Evolutionary conservation across 1,284 basidiomycete species (phyloP), one percentile per base, ranked within the genome.

Genomic region (Nidula niveotomentosa): DNA sequence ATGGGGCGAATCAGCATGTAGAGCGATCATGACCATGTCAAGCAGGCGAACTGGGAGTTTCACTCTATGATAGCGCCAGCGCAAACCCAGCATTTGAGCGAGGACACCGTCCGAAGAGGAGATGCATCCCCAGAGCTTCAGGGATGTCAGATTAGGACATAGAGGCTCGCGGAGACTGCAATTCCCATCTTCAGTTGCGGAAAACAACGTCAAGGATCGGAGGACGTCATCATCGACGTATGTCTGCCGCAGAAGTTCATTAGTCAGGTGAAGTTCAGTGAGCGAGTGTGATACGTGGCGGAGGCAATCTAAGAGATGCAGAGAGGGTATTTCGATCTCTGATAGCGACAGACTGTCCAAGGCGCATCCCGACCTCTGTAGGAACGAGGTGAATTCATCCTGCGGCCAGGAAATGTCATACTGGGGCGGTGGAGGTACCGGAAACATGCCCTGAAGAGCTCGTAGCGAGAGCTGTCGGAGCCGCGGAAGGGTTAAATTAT

Each of bases 71-170:
- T 17, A 13, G 10, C 4, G 52, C 65, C 65, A 69, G 35, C 67
- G 54, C n/a, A 66, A 69, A 53, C 66, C 56, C 4, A 71, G 48
- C 65, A 70, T 69, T 54, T 67, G 63, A 2, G 67, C 64, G 9
- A 69, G 53, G 2, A 62, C 52, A 1, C 67, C 69, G 51, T 69
- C 69, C 6, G 62, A 54, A 0, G 65, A 61, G 0, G 52, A 53
- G 1, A 65, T 59, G 47, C 65, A 68, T 33, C 65, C 64, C 65
- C 62, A 69, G 8, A 69, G 53, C 44, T 62, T 62, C 35, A 69
- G 49, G 34, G 56, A 54, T n/a, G 54, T 55, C 8, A 70, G 58
- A 8, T 56, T 56, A 6, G 68, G 69, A 51, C 69, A 70, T 30
- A 69, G 18, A n/a, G 55, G 12, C 49, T 23, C 55, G 2, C 13